A percentile compares a stretch with the other conserved stretches of the same genome.
Evolutionary conservation across 2,329 filamentous ascomycete species (phyloP).

Genomic region (Rutstroemia sp.): DNA sequence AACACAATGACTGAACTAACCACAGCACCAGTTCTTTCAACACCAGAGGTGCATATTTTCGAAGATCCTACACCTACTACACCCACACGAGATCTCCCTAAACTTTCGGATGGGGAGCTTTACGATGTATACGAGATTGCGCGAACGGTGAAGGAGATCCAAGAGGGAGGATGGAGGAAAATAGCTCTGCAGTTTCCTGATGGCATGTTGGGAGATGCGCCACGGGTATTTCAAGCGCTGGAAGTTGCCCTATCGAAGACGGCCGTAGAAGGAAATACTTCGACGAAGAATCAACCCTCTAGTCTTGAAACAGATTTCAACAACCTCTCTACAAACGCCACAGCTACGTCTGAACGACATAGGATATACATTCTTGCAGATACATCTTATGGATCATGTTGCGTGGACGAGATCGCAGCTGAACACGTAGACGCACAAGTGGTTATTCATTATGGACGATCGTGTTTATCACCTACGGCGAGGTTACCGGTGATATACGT

Average conservation of each 20-base stretch:
- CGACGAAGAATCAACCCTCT: slow-evolving; percentile 6
- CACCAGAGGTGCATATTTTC: slow-evolving; percentile 52
- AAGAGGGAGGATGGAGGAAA: slow-evolving; percentile 60
- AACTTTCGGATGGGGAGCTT: slow-evolving; percentile 56
- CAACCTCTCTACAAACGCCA: slow-evolving; percentile 3
- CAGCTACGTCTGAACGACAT: neutral
- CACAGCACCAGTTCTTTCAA: slow-evolving; percentile 53
- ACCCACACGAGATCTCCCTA: neutral
- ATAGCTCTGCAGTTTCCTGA: slow-evolving; percentile 96
- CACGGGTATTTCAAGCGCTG: slow-evolving; percentile 66
- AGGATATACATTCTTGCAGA: slow-evolving; percentile 79
- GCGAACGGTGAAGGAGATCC: slow-evolving; percentile 70
- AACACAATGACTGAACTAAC: slow-evolving; percentile 10
- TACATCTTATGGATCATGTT: slow-evolving; percentile 95
- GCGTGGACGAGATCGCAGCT: slow-evolving; percentile 92
- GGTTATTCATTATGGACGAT: slow-evolving; percentile 88
- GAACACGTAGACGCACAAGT: slow-evolving; percentile 88
- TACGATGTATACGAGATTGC: slow-evolving; percentile 75
- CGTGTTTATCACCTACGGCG: slow-evolving; percentile 85
- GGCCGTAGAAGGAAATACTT: neutral
- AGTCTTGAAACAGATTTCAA: slow-evolving; percentile 17
- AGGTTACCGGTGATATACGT: slow-evolving; percentile 84
- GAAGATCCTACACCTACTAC: slow-evolving; percentile 37
- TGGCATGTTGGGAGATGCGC: slow-evolving; percentile 80
- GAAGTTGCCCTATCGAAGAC: slow-evolving; percentile 38